Base-by-base conservation (phyloP, 2,329 filamentous ascomycete genomes). In the Colletotrichum orchidophilum region DNA sequence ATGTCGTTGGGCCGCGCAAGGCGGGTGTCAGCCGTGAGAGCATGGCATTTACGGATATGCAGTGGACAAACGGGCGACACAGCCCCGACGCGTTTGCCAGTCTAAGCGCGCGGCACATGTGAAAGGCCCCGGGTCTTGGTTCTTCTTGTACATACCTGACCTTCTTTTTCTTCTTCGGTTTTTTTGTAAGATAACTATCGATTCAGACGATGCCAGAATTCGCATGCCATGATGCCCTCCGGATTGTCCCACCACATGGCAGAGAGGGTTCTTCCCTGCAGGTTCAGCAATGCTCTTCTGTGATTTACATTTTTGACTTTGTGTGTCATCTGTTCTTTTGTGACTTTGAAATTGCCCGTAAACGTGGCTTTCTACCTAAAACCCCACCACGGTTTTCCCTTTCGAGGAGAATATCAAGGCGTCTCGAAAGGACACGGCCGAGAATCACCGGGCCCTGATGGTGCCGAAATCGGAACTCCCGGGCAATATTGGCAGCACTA, bases 81-180 rank as follows among this genome's bases (percentile, higher is more conserved):
- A 94, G 92, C 75, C 93, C 93, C 3, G 93, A 95, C 80, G 93
- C 93, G 15, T 95, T 95, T 85, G 90, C 93, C 2, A 93, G 91
- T 61, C 83, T 95, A 73, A 94, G 92, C 76, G 90, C 92, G 63
- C 84, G 87, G 74, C 86, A 88, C 76, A 82, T 77, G 66, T 79
- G 74, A 81, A 24, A 39, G 42, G 12, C n/a, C 15, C 33, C 5
- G 9, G 26, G 21, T n/a, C 58, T 27, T 24, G 31, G 13, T 29
- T 58, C 33, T 68, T 63, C 52, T 58, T 71, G 64, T 71, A 63
- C 42, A 71, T 71, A 68, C 9, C n/a, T 54, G 52, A n/a, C 31
- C 11, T 33, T 55, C n/a, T 52, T 52, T 33, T 58, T 46, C 49
- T 21, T 52, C 26, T 27, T 39, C 31, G 4, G 21, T 29, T 53